Conservation (phyloP, 768 basidiomycete genomes). For the Lentinus brumalis region DNA sequence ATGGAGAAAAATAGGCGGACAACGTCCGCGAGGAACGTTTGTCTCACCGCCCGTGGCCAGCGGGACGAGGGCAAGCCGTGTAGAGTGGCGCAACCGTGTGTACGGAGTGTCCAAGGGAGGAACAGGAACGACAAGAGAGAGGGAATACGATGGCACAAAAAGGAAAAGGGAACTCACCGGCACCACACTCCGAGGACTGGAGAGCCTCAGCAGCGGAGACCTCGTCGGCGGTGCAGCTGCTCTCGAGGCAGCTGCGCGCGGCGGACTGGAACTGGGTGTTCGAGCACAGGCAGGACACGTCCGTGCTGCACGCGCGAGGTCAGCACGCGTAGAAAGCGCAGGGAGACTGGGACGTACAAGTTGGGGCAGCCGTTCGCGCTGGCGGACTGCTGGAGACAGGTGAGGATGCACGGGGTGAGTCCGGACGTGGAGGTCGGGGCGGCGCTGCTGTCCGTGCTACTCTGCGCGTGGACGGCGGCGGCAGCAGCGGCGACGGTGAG, state of each 20-base stretch:
- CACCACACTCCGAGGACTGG: slow-evolving; percentile 37
- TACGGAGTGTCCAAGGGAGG: background rate
- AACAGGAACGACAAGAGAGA: background rate
- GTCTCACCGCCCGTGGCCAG: no score
- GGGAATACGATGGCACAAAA: no score
- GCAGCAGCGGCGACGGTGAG: slow-evolving; percentile 14
- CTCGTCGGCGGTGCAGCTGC: slow-evolving; percentile 38
- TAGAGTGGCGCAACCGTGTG: no score
- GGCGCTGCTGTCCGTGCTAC: background rate
- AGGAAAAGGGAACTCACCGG: slow-evolving; percentile 20
- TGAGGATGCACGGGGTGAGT: slow-evolving; percentile 18
- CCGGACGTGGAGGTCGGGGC: slow-evolving; percentile 9
- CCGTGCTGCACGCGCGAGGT: slow-evolving; percentile 31
- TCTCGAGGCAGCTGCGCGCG: slow-evolving; percentile 35
- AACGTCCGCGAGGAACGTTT: background rate
- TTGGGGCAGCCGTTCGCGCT: slow-evolving; percentile 10
- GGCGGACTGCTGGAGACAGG: slow-evolving; percentile 21
- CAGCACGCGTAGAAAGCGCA: background rate
- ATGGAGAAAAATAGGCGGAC: background rate
- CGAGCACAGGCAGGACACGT: slow-evolving; percentile 43
- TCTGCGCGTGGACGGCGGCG: background rate
- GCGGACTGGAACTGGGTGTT: slow-evolving; percentile 39
- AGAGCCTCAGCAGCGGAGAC: slow-evolving; percentile 32
- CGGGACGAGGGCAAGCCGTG: no score
- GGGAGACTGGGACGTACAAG: slow-evolving; percentile 15